phyloP scores from a whole-genome alignment of 805 yeast species.

The Pichia occidentalis region DNA sequence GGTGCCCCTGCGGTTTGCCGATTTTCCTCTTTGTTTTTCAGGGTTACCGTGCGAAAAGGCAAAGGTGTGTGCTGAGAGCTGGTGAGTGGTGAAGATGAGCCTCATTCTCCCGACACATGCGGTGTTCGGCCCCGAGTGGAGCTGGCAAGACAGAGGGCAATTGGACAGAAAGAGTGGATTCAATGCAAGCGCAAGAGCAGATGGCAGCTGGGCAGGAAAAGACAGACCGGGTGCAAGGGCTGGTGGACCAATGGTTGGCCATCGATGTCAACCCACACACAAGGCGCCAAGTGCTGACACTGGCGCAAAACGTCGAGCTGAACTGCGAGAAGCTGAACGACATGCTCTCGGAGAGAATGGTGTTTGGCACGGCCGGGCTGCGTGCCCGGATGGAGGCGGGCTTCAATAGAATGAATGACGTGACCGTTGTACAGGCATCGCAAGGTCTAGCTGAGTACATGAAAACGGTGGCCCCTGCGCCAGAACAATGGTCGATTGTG shows the following conservation, averaged over 20 bases:
- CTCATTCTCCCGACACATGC: too few relatives aligned
- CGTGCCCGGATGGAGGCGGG: constrained; percentile 89
- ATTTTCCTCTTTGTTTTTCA: too few relatives aligned
- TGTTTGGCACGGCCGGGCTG: constrained; percentile 92
- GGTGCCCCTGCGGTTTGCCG: too few relatives aligned
- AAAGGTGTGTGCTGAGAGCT: too few relatives aligned
- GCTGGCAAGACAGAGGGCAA: too few relatives aligned
- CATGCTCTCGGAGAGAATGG: constrained; percentile 52
- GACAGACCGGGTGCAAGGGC: constrained; percentile 6
- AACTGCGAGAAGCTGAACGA: constrained; percentile 41
- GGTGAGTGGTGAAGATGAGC: too few relatives aligned
- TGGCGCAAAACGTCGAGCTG: constrained; percentile 29
- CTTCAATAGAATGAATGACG: constrained; percentile 78
- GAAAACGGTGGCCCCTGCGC: constrained; percentile 25
- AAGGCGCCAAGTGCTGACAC: constrained; percentile 44
- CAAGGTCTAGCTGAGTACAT: constrained; percentile 66
- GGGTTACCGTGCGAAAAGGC: too few relatives aligned
- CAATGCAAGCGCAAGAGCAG: background rate
- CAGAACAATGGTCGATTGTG: constrained; percentile 44
- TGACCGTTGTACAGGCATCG: constrained; percentile 84
- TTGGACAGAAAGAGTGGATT: background rate
- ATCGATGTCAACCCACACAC: constrained; percentile 38
- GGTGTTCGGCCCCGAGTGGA: too few relatives aligned
- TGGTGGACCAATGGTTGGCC: constrained; percentile 34
- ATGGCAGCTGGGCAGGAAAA: constrained; percentile 2